Evolutionary conservation across 202 grass and related monocot species (phyloP).

Genomic region (Miscanthus sacchariflorus): DNA sequence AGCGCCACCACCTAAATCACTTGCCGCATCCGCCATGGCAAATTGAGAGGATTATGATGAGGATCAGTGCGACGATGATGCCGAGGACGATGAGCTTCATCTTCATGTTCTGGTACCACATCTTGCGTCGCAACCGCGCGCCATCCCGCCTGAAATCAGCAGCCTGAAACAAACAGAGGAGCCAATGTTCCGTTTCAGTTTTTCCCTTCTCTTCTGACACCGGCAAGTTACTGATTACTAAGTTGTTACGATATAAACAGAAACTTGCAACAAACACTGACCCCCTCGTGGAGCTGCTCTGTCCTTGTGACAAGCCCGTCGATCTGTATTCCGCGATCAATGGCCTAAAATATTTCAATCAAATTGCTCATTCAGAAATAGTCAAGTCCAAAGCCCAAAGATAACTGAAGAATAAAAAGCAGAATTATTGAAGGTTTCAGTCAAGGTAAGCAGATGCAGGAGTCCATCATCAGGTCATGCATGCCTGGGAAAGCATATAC

Average conservation of each 20-base stretch:
- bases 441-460: not conserved
- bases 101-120: conserved; percentile 86
- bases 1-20: not conserved
- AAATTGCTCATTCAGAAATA: not conserved
- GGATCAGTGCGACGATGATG: conserved; percentile 56
- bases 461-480: not conserved
- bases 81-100: conserved; percentile 62
- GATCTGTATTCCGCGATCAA: conserved; percentile 60
- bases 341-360: conserved; percentile 41
- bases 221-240: not conserved
- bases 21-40: conserved; percentile 35
- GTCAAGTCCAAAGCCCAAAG: not conserved
- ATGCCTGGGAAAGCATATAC: not conserved
- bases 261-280: not conserved
- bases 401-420: not conserved
- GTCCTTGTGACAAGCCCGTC: conserved; percentile 73
- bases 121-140: conserved; percentile 46
- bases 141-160: conserved; percentile 64
- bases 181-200: not conserved
- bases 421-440: not conserved
- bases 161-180: conserved; percentile 37
- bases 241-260: not conserved
- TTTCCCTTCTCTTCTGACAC: not conserved
- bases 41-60: conserved; percentile 59
- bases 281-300: conserved; percentile 67